phyloP scores from a whole-genome alignment of 2,329 filamentous ascomycete species.

The Septoria petroselini region DNA sequence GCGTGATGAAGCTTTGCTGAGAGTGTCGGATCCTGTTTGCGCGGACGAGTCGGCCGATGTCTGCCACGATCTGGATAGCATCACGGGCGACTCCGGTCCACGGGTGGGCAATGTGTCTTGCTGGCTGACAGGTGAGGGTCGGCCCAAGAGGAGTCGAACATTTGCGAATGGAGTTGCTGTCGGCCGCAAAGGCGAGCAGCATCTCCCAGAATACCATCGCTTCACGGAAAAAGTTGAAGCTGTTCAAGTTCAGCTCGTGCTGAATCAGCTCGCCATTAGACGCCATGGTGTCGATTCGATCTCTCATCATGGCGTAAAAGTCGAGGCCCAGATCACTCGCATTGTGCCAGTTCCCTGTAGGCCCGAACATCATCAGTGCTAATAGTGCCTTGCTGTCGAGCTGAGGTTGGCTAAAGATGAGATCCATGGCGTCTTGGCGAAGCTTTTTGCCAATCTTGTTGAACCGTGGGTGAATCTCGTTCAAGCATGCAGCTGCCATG shows the following conservation, averaged over 20 bases:
- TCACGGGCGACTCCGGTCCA: constrained; percentile 52
- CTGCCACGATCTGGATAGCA: constrained; percentile 45
- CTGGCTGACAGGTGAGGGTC: constrained; percentile 36
- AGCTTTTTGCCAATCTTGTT: constrained; percentile 26
- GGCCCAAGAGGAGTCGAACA: constrained; percentile 22
- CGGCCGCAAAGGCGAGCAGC: constrained; percentile 36
- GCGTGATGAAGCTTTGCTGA: constrained; percentile 27
- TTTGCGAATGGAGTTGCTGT: constrained; percentile 52
- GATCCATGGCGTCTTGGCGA: constrained; percentile 27
- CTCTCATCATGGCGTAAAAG: constrained; percentile 40
- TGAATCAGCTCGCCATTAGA: constrained; percentile 10
- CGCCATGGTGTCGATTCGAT: constrained; percentile 19
- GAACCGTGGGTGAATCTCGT: constrained; percentile 29
- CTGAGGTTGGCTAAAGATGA: constrained; percentile 21
- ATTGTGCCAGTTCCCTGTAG: constrained; percentile 61
- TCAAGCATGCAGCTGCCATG: constrained; percentile 31
- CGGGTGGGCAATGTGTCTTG: constrained; percentile 29
- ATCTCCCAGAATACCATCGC: constrained; percentile 60
- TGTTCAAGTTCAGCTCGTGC: constrained; percentile 30
- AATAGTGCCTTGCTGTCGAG: constrained; percentile 42
- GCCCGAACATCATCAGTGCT: constrained; percentile 57
- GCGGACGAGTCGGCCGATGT: constrained; percentile 43
- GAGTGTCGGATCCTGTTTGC: constrained; percentile 19
- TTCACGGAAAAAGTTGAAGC: constrained; percentile 54
- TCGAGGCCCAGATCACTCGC: constrained; percentile 54